Percentiles rank a stretch among this genome's conserved stretches.
Conservation (phyloP, 768 basidiomycete genomes). For the Suillus discolor region DNA sequence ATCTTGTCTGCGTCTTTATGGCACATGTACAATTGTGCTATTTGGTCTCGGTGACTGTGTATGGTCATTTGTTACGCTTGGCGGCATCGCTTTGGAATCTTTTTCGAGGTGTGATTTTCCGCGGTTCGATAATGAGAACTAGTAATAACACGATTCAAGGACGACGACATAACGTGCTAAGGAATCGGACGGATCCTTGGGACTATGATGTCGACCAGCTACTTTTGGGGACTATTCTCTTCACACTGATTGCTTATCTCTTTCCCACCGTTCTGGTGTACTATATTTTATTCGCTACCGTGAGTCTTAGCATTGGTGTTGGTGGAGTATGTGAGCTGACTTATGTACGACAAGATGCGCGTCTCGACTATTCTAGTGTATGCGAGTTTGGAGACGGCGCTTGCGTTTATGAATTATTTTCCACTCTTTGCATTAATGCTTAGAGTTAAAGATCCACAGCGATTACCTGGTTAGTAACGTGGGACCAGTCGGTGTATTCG, state of each 20-base stretch:
- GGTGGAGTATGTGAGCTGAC: background rate
- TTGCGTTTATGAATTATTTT: constrained; percentile 89
- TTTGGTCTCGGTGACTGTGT: constrained; percentile 59
- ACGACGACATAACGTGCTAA: constrained; percentile 84
- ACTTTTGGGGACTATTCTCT: constrained; percentile 89
- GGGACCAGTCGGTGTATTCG: constrained; percentile 5
- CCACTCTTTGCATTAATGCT: constrained; percentile 89
- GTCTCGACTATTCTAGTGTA: constrained; percentile 59
- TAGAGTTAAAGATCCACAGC: constrained; percentile 77
- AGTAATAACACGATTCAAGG: constrained; percentile 47
- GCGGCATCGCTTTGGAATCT: constrained; percentile 82
- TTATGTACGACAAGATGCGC: constrained; percentile 43
- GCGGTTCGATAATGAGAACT: background rate
- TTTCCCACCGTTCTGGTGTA: constrained; percentile 88
- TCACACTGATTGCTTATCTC: constrained; percentile 79
- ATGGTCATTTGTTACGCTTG: constrained; percentile 57
- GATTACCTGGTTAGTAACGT: constrained; percentile 72
- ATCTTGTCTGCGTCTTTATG: constrained; percentile 67
- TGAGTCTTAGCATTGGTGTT: constrained; percentile 22
- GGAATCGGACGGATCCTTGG: constrained; percentile 88
- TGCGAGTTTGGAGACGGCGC: constrained; percentile 59
- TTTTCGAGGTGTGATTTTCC: constrained; percentile 68
- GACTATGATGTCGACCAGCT: constrained; percentile 93
- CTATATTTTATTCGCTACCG: constrained; percentile 78
- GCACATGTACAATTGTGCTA: constrained; percentile 76